Conservation (phyloP, 116 monocot genomes). For the Phalaenopsis hybrid region DNA sequence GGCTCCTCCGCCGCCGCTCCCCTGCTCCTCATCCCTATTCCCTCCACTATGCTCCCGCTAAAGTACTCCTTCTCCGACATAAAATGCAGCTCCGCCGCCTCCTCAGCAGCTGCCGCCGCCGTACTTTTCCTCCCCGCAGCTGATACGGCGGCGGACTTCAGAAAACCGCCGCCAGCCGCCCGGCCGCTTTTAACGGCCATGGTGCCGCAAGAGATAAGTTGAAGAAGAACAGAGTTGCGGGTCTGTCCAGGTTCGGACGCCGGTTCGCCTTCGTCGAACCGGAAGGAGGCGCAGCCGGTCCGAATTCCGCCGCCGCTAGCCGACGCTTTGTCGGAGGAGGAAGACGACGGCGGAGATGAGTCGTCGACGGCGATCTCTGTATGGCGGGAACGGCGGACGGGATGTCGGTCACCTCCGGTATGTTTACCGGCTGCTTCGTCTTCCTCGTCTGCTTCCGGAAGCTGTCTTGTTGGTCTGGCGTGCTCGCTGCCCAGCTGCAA, state of each 20-base stretch:
- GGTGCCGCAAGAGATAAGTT: constrained; percentile 80
- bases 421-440: background rate
- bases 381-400: constrained; percentile 6
- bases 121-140: constrained; percentile 27
- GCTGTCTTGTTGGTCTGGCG: background rate
- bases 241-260: background rate
- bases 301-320: background rate
- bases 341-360: constrained; percentile 60
- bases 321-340: constrained; percentile 53
- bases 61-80: constrained; percentile 85
- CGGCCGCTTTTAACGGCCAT: constrained; percentile 19
- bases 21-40: constrained; percentile 13
- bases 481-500: constrained; percentile 27
- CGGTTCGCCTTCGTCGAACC: constrained; percentile 16
- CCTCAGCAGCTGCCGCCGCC: background rate
- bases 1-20: constrained; percentile 15
- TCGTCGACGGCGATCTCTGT: constrained; percentile 20
- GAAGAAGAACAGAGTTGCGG: constrained; percentile 48
- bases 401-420: too few species aligned
- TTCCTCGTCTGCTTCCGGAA: constrained; percentile 14
- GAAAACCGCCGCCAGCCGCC: background rate
- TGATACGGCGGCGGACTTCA: background rate
- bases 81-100: constrained; percentile 22
- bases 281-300: background rate
- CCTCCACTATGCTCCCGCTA: constrained; percentile 92